Conservation (phyloP, 2,329 filamentous ascomycete species). For the Amylocarpus encephaloides region DNA sequence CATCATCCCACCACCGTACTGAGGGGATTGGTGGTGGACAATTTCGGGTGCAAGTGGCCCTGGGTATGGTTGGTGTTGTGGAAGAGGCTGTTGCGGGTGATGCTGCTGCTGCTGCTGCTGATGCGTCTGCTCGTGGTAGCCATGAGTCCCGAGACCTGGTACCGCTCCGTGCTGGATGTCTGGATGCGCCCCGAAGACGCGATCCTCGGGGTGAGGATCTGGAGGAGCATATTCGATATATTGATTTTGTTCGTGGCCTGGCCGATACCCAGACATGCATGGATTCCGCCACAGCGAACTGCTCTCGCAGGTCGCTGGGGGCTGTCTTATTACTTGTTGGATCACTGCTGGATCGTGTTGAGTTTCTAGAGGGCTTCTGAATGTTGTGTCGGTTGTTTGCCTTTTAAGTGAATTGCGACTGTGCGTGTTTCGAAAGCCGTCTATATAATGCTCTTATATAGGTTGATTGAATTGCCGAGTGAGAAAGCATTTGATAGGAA, state of each 20-base stretch:
- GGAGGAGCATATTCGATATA: conserved; percentile 67
- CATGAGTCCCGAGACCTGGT: conserved; percentile 27
- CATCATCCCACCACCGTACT: conserved; percentile 38
- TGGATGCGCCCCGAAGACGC: conserved; percentile 52
- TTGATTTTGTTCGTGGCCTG: conserved; percentile 49
- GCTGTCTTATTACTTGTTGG: conserved; percentile 38
- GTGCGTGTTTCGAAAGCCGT: conserved; percentile 26
- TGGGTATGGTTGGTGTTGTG: conserved; percentile 47
- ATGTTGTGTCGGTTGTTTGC: conserved; percentile 25
- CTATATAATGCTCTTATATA: conserved; percentile 30
- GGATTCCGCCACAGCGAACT: conserved; percentile 70
- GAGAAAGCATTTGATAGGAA: conserved; percentile 24
- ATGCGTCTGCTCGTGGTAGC: conserved; percentile 48
- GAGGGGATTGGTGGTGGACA: conserved; percentile 41
- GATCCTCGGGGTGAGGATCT: conserved; percentile 57
- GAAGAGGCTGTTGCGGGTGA: conserved; percentile 37
- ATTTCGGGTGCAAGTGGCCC: conserved; percentile 44
- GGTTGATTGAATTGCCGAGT: conserved; percentile 24
- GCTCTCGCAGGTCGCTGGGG: conserved; percentile 66
- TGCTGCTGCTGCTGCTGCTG: conserved; percentile 42
- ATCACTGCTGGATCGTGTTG: conserved; percentile 28
- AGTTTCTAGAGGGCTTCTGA: conserved; percentile 25
- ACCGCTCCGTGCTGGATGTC: conserved; percentile 30
- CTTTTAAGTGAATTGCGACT: conserved; percentile 25
- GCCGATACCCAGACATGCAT: conserved; percentile 59